These are phyloP conservation scores for Epipyxis sp. DNA, from an alignment of 108 stramenopile genomes.

Conservation along the genomic window DNA sequence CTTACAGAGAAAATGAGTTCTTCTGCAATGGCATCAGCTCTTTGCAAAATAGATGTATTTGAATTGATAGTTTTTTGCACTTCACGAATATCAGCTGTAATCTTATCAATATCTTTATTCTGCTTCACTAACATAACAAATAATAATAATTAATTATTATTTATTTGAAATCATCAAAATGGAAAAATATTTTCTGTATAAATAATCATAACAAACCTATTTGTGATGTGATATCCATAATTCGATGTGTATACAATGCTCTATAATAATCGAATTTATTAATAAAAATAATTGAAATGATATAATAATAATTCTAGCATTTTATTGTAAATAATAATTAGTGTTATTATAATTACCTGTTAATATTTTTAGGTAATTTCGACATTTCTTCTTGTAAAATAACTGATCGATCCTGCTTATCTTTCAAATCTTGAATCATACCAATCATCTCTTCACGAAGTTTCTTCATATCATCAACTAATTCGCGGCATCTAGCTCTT, in stretches of 20 bases:
- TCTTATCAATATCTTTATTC: constrained; percentile 38
- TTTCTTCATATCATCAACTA: constrained; percentile 34
- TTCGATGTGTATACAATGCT: constrained; percentile 40
- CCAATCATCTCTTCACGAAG: constrained; percentile 14
- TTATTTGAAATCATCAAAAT: too few relatives aligned
- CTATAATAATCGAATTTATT: too few relatives aligned
- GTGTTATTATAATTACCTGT: too few relatives aligned
- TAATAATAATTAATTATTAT: too few relatives aligned
- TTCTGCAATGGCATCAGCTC: constrained; percentile 37
- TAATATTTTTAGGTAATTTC: constrained; percentile 39
- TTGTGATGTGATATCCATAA: constrained; percentile 39
- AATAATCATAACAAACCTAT: too few relatives aligned
- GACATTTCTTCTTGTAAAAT: constrained; percentile 26
- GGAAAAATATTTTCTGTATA: too few relatives aligned
- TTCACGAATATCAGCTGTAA: constrained; percentile 33
- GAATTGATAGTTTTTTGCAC: constrained; percentile 39
- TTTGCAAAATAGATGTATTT: constrained; percentile 7
- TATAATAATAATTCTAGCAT: too few relatives aligned
- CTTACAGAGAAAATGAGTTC: constrained; percentile 30
- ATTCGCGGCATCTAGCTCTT: not conserved
- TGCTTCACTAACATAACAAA: constrained; percentile 37
- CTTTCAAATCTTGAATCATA: constrained; percentile 34
- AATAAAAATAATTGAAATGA: too few relatives aligned
- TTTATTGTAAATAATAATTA: too few relatives aligned
- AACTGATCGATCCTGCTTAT: constrained; percentile 29